phyloP scores from a whole-genome alignment of 441 rosid genomes.

The Macaranga tanarius region DNA sequence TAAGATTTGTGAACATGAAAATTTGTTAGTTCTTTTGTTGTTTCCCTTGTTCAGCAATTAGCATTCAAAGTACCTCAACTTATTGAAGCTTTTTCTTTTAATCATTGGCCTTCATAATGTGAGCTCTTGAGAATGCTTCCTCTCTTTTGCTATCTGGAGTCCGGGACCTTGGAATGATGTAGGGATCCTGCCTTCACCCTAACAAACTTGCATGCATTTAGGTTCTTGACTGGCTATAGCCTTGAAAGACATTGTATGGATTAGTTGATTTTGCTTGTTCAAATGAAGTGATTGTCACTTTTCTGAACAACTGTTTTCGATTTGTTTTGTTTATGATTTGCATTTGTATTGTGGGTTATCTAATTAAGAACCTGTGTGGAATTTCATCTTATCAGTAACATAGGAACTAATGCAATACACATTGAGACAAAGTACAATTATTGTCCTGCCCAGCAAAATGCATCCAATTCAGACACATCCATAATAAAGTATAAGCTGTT shows the following conservation, averaged over 20 bases:
- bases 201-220: neutral
- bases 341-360: neutral
- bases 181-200: neutral
- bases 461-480: neutral
- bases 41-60: neutral
- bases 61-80: neutral
- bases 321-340: neutral
- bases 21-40: too few relatives aligned
- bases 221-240: neutral
- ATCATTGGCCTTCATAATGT: neutral
- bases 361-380: neutral
- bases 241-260: neutral
- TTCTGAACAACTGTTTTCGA: neutral
- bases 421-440: neutral
- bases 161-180: neutral
- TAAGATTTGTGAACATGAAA: too few relatives aligned
- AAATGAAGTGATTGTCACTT: neutral
- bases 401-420: neutral
- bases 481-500: neutral
- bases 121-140: neutral
- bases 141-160: neutral
- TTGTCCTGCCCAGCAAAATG: neutral
- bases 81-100: neutral
- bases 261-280: neutral
- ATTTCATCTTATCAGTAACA: constrained; percentile 6